A percentile compares a stretch with the other conserved stretches of the same genome.
These are phyloP conservation scores for Epichloe gansuensis DNA, from an alignment of 2,329 filamentous ascomycete species.

Conservation along the genomic window DNA sequence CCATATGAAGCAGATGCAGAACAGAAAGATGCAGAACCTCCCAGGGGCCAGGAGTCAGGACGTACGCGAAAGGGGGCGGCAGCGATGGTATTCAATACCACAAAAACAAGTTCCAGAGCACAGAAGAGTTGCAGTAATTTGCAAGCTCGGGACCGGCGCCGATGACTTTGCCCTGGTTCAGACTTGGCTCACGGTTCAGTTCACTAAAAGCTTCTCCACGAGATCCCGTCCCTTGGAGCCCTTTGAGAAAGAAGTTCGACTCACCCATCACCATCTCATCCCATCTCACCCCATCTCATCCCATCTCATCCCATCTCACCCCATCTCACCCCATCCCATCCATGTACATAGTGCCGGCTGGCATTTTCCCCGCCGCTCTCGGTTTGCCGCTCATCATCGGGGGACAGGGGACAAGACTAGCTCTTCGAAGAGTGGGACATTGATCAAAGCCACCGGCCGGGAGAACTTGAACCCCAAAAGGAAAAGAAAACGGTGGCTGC, in stretches of 20 bases:
- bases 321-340: no score
- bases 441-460: constrained; percentile 6
- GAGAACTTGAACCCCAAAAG: neutral
- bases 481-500: neutral
- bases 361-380: neutral
- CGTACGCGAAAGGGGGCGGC: neutral
- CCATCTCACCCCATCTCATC: no score
- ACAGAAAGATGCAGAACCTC: neutral
- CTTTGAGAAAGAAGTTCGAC: neutral
- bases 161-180: no score
- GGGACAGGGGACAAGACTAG: neutral
- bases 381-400: neutral
- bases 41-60: neutral
- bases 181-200: no score
- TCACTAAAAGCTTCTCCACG: neutral
- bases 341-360: neutral
- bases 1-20: neutral
- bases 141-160: neutral
- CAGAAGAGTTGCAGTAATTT: no score
- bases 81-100: neutral
- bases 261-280: no score
- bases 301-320: no score
- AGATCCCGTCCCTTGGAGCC: constrained; percentile 1
- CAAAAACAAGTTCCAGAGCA: neutral
- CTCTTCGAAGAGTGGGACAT: constrained; percentile 1